Evolutionary conservation across 805 yeast species (phyloP).

Genomic region (Monosporozyma servazzii): DNA sequence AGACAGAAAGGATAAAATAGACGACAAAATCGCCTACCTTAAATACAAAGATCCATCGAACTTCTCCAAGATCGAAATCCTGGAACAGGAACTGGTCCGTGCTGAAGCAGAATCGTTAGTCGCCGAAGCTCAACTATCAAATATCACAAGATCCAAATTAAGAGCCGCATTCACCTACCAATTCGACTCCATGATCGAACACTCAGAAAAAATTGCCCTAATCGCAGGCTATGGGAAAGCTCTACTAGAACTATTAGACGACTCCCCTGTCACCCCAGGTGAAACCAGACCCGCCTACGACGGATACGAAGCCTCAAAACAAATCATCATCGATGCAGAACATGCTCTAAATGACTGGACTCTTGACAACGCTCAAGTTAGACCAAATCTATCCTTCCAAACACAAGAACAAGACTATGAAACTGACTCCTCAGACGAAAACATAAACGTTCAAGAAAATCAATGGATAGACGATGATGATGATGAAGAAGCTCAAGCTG

Average conservation of each 20-base stretch:
- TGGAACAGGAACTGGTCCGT: constrained; percentile 84
- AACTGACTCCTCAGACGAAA: constrained; percentile 39
- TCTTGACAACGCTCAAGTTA: constrained; percentile 70
- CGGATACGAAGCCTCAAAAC: constrained; percentile 83
- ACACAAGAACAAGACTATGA: constrained; percentile 40
- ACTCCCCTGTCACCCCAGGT: constrained; percentile 82
- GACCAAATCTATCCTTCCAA: constrained; percentile 66
- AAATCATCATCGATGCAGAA: constrained; percentile 78
- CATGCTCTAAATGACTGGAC: constrained; percentile 79
- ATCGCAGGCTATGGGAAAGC: constrained; percentile 90
- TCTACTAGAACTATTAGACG: constrained; percentile 70
- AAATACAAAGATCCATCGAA: constrained; percentile 76
- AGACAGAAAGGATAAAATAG: constrained; percentile 76
- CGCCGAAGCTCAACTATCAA: constrained; percentile 85
- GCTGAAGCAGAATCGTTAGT: constrained; percentile 88
- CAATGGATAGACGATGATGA: constrained; percentile 1
- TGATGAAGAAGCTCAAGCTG: too few relatives aligned
- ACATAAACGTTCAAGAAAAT: constrained; percentile 25
- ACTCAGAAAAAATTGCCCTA: constrained; percentile 75
- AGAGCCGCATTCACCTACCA: constrained; percentile 78
- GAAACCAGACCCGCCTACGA: constrained; percentile 86
- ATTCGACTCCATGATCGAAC: constrained; percentile 78
- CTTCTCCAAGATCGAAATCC: constrained; percentile 59
- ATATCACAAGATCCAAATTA: constrained; percentile 79
- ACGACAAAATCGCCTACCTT: constrained; percentile 75